phyloP scores from a whole-genome alignment of 129 eudicot genomes.

The Flaveria robusta region DNA sequence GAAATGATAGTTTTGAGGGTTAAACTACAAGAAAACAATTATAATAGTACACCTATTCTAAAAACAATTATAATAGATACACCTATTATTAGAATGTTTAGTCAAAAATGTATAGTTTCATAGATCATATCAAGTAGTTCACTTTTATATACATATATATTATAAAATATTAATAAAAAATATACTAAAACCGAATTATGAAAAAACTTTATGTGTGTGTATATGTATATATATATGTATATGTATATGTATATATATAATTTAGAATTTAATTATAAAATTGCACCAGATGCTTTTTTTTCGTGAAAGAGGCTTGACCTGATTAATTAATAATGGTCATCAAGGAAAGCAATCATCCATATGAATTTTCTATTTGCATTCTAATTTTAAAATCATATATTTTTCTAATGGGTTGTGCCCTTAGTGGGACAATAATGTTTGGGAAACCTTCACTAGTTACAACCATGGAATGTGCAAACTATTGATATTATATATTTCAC shows the following conservation, averaged over 20 bases:
- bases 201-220: neutral
- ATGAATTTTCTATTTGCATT: conserved; percentile 13
- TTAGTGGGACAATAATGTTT: conserved; percentile 38
- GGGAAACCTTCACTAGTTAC: conserved; percentile 19
- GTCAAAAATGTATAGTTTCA: neutral
- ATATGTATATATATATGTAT: no score
- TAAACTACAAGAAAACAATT: neutral
- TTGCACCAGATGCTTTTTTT: neutral
- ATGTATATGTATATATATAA: neutral
- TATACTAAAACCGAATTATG: neutral
- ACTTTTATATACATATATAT: neutral
- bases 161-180: neutral
- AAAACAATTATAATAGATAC: neutral
- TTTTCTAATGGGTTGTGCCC: conserved; percentile 25
- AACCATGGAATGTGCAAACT: conserved; percentile 40
- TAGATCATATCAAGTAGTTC: neutral
- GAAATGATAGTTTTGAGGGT: neutral
- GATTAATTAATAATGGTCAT: conserved; percentile 7
- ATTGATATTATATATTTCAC: conserved; percentile 29
- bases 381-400: neutral
- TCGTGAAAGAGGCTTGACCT: conserved; percentile 21
- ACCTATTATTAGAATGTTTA: neutral
- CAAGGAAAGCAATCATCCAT: conserved; percentile 15
- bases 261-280: no score
- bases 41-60: neutral